Base-by-base conservation (phyloP, 2,329 filamentous ascomycete genomes). In the Sporothrix inflata region DNA sequence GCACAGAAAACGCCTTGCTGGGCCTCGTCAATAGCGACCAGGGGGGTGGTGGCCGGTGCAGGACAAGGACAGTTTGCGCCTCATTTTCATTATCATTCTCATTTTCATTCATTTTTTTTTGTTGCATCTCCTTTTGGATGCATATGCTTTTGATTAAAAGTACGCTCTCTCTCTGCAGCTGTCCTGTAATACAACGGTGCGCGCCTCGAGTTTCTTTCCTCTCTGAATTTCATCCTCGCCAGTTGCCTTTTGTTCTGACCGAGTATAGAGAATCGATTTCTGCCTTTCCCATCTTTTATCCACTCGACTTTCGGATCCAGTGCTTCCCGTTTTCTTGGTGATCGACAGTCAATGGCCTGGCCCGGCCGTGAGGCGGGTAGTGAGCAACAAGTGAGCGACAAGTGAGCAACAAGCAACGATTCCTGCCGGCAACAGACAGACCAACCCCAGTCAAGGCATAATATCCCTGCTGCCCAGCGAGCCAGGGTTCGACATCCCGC, bases 131-230 rank as follows among this genome's bases (percentile, higher is more conserved):
- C 61, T 66, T 66, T 66, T 49, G 40, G 24, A 49, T 66, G 61
- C 61, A 66, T 47, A 49, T 34, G n/a, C 34, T 19, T 66, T 66
- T 66, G 40, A 66, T 66, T 66, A 66, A 63, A 42, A 63, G 42
- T 42, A 42, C n/a, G 14, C 12, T 14, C 42, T 45, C 42, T 16
- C 7, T 19, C 61, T 65, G 61, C 40, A 65, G 40, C 19, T 45
- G 40, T 30, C 61, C 40, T 65, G 21, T 47, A 45, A 65, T 65
- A 65, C 40, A 47, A 65, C 21, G 16, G n/a, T n/a, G 34, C 57
- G 38, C 60, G 11, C 9, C 16, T 11, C 42, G 3, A 3, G 9
- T 16, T 45, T 45, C 16, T 16, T 45, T 45, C 9, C 3, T 45
- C 9, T 45, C n/a, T 45, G 4, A 16, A 4, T 45, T 12, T 45